Evolutionary conservation across 306 rosid species (phyloP).

Genomic region (Lathyrus sativus): DNA sequence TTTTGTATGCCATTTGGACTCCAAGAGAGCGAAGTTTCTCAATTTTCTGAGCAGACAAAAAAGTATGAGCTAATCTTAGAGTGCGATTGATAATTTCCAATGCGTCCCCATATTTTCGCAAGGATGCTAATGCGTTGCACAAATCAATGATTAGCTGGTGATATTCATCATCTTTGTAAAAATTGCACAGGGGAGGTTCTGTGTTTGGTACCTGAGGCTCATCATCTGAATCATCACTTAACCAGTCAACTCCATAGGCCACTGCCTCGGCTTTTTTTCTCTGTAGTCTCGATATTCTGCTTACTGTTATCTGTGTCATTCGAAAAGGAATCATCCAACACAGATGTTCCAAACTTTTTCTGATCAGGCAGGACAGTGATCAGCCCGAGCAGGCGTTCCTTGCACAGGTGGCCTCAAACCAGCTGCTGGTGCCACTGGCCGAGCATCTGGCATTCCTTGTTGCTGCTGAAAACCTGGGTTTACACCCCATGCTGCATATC

Average conservation of each 20-base stretch:
- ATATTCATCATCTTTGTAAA: slow-evolving; percentile 70
- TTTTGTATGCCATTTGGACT: slow-evolving; percentile 86
- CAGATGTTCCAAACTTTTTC: no score
- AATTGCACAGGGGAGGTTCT: slow-evolving; percentile 67
- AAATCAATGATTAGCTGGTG: slow-evolving; percentile 69
- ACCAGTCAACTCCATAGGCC: slow-evolving; percentile 76
- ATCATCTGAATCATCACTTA: slow-evolving; percentile 74
- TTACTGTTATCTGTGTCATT: no score
- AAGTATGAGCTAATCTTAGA: slow-evolving; percentile 55
- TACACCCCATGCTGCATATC: no score
- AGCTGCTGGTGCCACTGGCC: no score
- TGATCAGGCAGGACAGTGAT: no score
- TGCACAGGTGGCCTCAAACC: no score
- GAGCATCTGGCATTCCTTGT: no score
- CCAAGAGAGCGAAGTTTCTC: slow-evolving; percentile 87
- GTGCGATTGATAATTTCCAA: slow-evolving; percentile 75
- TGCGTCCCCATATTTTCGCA: slow-evolving; percentile 79
- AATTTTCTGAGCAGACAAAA: slow-evolving; percentile 59
- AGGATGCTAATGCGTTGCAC: slow-evolving; percentile 80
- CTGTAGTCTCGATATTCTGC: no score
- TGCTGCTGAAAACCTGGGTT: no score
- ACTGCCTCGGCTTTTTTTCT: slow-evolving; percentile 68
- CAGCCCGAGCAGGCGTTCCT: no score
- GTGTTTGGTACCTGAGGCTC: slow-evolving; percentile 53
- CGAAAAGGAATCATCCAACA: no score